These are phyloP conservation scores for Huntiella decipiens DNA, from an alignment of 2,329 filamentous ascomycete genomes.

Conservation along the genomic window DNA sequence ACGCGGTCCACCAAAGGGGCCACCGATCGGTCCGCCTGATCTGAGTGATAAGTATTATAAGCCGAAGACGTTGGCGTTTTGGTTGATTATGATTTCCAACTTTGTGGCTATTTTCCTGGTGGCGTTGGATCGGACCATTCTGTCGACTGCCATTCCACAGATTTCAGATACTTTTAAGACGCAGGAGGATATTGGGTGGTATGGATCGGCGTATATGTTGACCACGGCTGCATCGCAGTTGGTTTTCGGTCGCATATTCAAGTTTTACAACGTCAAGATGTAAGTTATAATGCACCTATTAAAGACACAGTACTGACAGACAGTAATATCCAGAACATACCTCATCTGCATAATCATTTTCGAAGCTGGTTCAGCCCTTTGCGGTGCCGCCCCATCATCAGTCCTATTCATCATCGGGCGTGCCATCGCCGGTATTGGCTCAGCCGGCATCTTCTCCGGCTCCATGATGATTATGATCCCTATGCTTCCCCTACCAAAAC, in stretches of 20 bases:
- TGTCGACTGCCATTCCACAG: slow-evolving; percentile 31
- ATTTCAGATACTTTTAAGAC: slow-evolving; percentile 34
- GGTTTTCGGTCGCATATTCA: slow-evolving; percentile 30
- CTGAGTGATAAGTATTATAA: slow-evolving; percentile 26
- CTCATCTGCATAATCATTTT: slow-evolving; percentile 30
- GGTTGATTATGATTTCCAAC: slow-evolving; percentile 34
- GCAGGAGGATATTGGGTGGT: slow-evolving; percentile 40
- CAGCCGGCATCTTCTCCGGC: slow-evolving; percentile 38
- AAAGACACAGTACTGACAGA: too few species aligned
- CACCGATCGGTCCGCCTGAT: slow-evolving; percentile 7
- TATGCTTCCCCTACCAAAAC: slow-evolving; percentile 39
- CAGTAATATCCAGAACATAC: slow-evolving; percentile 19
- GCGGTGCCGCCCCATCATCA: slow-evolving; percentile 34
- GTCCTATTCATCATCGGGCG: slow-evolving; percentile 35
- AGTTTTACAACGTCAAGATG: slow-evolving; percentile 29
- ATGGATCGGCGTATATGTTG: slow-evolving; percentile 39
- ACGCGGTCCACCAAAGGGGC: background rate
- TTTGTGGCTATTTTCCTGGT: slow-evolving; percentile 38
- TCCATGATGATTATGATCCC: slow-evolving; percentile 37
- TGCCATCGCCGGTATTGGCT: slow-evolving; percentile 35
- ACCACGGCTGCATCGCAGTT: slow-evolving; percentile 36
- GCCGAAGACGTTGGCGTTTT: slow-evolving; percentile 34
- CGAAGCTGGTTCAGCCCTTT: slow-evolving; percentile 34
- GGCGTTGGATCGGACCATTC: slow-evolving; percentile 34
- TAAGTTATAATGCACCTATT: slow-evolving; percentile 14